Percentiles rank a stretch among this genome's conserved stretches.
These are phyloP conservation scores for Pseudognaphalium luteoalbum DNA, from an alignment of 129 eudicot genomes.

Conservation along the genomic window DNA sequence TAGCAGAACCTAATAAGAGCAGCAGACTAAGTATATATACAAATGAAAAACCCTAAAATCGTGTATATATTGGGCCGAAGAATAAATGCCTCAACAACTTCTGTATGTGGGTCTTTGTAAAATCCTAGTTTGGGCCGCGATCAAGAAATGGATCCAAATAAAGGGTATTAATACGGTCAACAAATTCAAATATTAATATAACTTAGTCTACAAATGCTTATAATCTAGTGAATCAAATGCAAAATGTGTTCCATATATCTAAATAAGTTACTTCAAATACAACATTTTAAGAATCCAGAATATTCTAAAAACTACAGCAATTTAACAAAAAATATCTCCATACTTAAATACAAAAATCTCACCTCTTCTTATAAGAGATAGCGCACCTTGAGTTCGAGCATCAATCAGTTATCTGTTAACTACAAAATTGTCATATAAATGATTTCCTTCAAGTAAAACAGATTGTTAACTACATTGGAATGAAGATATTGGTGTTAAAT, in stretches of 20 bases:
- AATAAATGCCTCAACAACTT: not conserved
- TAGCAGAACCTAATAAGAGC: not conserved
- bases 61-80: slow-evolving; percentile 10
- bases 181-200: not conserved
- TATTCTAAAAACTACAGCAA: not conserved
- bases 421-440: not conserved
- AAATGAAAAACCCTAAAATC: slow-evolving; percentile 1
- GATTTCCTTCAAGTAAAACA: slow-evolving; percentile 6
- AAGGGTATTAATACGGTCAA: not conserved
- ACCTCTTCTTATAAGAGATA: slow-evolving; percentile 5
- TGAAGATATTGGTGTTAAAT: not conserved
- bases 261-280: not conserved
- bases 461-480: not conserved
- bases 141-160: slow-evolving; percentile 1
- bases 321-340: no score
- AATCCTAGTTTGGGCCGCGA: slow-evolving; percentile 20
- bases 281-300: not conserved
- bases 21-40: not conserved
- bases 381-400: not conserved
- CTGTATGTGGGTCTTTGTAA: not conserved
- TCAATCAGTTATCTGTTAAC: slow-evolving; percentile 3
- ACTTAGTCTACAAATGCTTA: slow-evolving; percentile 4
- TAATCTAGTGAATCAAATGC: not conserved
- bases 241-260: not conserved
- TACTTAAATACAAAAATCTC: not conserved